phyloP scores from a whole-genome alignment of 1,139 yeast genomes.

The Hansenula lynferdii region DNA sequence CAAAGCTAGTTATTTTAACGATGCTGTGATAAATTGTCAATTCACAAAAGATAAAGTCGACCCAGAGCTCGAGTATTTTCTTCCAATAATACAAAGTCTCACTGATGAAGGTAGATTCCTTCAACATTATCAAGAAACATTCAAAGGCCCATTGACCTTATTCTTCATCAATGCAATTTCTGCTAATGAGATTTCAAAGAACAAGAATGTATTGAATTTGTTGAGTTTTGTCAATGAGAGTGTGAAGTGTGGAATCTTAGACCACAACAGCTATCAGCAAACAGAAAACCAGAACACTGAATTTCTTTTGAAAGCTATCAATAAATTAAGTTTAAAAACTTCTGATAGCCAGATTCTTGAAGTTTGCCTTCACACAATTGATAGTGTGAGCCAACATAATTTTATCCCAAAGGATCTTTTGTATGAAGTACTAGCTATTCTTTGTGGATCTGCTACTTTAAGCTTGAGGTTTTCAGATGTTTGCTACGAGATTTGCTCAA shows the following conservation, averaged over 20 bases:
- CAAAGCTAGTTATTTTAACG: constrained; percentile 53
- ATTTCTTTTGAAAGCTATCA: constrained; percentile 30
- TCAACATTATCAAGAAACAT: constrained; percentile 50
- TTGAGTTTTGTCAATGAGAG: constrained; percentile 27
- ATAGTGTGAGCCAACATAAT: constrained; percentile 43
- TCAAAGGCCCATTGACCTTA: constrained; percentile 37
- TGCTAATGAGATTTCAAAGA: constrained; percentile 16
- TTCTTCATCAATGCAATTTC: constrained; percentile 24
- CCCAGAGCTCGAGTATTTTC: constrained; percentile 46
- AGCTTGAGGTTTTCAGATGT: constrained; percentile 32
- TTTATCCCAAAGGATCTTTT: constrained; percentile 39
- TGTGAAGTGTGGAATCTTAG: constrained; percentile 20
- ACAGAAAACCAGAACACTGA: constrained; percentile 34
- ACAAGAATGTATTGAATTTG: constrained; percentile 25
- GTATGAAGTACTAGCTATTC: constrained; percentile 36
- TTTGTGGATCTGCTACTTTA: constrained; percentile 43
- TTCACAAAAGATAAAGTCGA: constrained; percentile 37
- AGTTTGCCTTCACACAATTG: constrained; percentile 41
- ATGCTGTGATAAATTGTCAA: constrained; percentile 45
- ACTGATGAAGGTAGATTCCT: constrained; percentile 61
- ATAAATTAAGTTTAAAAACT: constrained; percentile 40
- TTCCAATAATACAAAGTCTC: constrained; percentile 46
- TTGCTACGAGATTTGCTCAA: constrained; percentile 35
- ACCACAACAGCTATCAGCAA: constrained; percentile 19
- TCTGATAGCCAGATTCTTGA: constrained; percentile 35